Evolutionary conservation across 169 alveolate genomes (phyloP).

Genomic region (Cryptosporidium canis): DNA sequence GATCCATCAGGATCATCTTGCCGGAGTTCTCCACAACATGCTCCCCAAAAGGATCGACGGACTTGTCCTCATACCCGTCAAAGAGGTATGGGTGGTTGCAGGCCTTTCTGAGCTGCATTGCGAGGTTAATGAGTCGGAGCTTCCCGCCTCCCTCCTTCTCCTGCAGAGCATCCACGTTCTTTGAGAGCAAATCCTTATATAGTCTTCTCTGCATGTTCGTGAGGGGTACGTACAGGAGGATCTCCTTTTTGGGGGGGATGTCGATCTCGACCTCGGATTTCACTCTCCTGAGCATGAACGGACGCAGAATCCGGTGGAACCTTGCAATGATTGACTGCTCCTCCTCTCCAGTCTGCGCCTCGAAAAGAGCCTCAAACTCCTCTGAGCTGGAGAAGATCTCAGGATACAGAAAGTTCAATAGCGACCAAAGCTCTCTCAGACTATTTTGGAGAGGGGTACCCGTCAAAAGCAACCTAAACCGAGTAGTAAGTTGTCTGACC

Average conservation of each 20-base stretch:
- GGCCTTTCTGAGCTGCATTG: conserved; percentile 98
- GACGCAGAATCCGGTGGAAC: conserved; percentile 95
- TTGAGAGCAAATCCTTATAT: conserved; percentile 89
- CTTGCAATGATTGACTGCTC: conserved; percentile 84
- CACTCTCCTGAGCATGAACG: conserved; percentile 97
- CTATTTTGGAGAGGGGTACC: conserved; percentile 99
- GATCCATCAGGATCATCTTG: conserved; percentile 90
- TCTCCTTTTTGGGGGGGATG: conserved; percentile 94
- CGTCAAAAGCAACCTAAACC: conserved; percentile 94
- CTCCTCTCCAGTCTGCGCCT: conserved; percentile 75
- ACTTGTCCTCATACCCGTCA: conserved; percentile 91
- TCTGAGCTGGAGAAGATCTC: conserved; percentile 94
- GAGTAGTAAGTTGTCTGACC: conserved; percentile 88
- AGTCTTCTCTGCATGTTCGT: conserved; percentile 92
- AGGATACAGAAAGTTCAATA: conserved; percentile 97
- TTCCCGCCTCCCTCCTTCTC: conserved; percentile 84
- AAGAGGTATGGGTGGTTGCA: conserved; percentile 96
- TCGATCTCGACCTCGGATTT: conserved; percentile 97
- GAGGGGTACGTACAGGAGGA: conserved; percentile 88
- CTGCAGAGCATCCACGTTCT: conserved; percentile 76
- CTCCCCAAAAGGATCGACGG: conserved; percentile 89
- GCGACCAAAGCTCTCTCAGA: conserved; percentile 98
- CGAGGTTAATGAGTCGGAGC: conserved; percentile 94
- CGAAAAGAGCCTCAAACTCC: conserved; percentile 96
- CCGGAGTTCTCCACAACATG: conserved; percentile 91